Evolutionary conservation across 2,329 filamentous ascomycete genomes (phyloP).

Genomic region (Aspergillus tubingensis): DNA sequence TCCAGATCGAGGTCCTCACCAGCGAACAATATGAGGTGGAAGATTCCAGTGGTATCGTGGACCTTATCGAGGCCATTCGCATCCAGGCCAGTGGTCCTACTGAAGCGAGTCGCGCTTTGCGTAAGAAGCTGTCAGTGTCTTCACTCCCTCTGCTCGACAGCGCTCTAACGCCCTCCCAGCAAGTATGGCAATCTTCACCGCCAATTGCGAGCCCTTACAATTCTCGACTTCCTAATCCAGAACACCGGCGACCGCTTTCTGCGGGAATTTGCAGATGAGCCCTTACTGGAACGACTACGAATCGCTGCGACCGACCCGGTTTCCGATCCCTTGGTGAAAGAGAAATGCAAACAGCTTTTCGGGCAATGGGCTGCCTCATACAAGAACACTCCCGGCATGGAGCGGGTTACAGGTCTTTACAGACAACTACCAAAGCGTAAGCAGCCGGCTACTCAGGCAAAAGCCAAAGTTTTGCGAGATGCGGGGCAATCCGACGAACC

Average conservation of each 20-base stretch:
- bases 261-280: conserved; percentile 83
- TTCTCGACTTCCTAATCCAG: conserved; percentile 90
- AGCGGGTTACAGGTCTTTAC: conserved; percentile 77
- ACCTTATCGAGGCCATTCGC: conserved; percentile 90
- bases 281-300: conserved; percentile 84
- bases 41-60: conserved; percentile 86
- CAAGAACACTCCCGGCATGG: conserved; percentile 76
- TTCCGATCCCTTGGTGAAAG: conserved; percentile 80
- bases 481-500: conserved; percentile 57
- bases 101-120: conserved; percentile 86
- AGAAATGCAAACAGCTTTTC: conserved; percentile 86
- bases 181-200: conserved; percentile 96
- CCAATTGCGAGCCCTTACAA: conserved; percentile 81
- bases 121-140: conserved; percentile 79
- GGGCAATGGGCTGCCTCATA: conserved; percentile 83
- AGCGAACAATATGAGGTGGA: conserved; percentile 88
- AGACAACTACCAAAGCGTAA: conserved; percentile 68
- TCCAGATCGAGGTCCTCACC: conserved; percentile 86
- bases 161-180: conserved; percentile 39
- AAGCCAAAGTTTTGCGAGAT: conserved; percentile 80
- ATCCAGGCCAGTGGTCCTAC: conserved; percentile 83
- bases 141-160: not conserved
- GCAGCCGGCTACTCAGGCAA: conserved; percentile 71
- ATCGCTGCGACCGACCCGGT: conserved; percentile 83
- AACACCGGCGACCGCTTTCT: conserved; percentile 90